These are phyloP conservation scores for Talaromyces liani DNA, from an alignment of 495 filamentous ascomycete genomes.

Conservation along the genomic window DNA sequence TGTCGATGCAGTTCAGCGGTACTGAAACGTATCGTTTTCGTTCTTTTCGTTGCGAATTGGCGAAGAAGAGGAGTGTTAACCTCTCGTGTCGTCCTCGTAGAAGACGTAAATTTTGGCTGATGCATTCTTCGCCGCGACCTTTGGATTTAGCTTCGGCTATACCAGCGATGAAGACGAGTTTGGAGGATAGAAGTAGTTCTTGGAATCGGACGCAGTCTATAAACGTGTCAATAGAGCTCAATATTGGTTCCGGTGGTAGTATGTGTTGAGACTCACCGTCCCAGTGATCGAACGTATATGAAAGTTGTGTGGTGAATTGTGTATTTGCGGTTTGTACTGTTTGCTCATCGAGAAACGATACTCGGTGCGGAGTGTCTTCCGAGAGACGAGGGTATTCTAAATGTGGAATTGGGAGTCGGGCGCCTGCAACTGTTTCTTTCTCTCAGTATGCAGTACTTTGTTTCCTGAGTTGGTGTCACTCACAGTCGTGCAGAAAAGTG, in stretches of 20 bases:
- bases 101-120: slow-evolving; percentile 41
- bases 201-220: slow-evolving; percentile 38
- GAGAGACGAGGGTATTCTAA: slow-evolving; percentile 35
- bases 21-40: slow-evolving; percentile 38
- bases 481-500: slow-evolving; percentile 36
- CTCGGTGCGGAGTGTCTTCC: slow-evolving; percentile 27
- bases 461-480: slow-evolving; percentile 10
- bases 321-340: slow-evolving; percentile 34
- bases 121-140: slow-evolving; percentile 41
- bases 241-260: neutral
- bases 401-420: slow-evolving; percentile 36
- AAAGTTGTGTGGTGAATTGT: slow-evolving; percentile 34
- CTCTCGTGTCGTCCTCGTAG: slow-evolving; percentile 30
- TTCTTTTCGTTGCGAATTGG: slow-evolving; percentile 36
- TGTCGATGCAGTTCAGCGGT: slow-evolving; percentile 34
- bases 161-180: slow-evolving; percentile 34
- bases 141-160: slow-evolving; percentile 42
- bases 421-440: slow-evolving; percentile 26
- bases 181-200: slow-evolving; percentile 34
- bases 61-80: slow-evolving; percentile 35
- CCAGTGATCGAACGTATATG: slow-evolving; percentile 40
- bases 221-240: neutral
- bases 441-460: neutral
- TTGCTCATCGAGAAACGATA: slow-evolving; percentile 41
- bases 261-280: slow-evolving; percentile 21